Evolutionary conservation across 352 stramenopile genomes (phyloP), one percentile per base, ranked within the genome.

Genomic region (Phytopythium aichiense): DNA sequence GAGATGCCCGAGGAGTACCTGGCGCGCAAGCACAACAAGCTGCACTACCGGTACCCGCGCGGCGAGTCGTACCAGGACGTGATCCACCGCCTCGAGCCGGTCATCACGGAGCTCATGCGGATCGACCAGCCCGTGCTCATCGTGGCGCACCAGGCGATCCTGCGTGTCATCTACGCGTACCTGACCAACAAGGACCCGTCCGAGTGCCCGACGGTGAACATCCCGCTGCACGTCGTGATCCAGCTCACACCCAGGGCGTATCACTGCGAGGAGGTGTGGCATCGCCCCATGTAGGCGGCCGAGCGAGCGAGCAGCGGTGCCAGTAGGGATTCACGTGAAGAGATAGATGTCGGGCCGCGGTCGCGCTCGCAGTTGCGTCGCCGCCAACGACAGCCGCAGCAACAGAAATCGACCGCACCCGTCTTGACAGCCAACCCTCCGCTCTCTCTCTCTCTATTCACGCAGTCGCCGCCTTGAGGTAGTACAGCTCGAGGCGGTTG

Each of bases 11-110:
- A 98, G 12, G 95, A 98, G 74, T 99, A 98, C 73, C 49, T 89
- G 49, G 80, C 90, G 22, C 82, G 95, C 56, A 96, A 98, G 72
- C 86, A 92, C 72, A 92, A 92, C 69, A 92, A 92, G 60, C 67
- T 92, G n/a, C 73, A 91, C 71, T 92, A 92, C 65, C 83, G 85
- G 20, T 94, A 92, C 64, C 85, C 85, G n/a, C 83, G 89, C 76
- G 95, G 95, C 58, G 96, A 99, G 83, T 98, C 89, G 42, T 99
- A 99, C 72, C 94, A 98, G 74, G 97, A 99, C 68, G 90, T 99
- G 58, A 98, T 98, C 58, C 88, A 99, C 63, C 87, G 97, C 37
- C 83, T 99, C 35, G 96, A 99, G 80, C 94, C 96, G 5, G 88
- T 99, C 42, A 97, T 98, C 67, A 97, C 96, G 56, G 97, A 99